Percentiles rank a stretch among this genome's conserved stretches.
phyloP scores from a whole-genome alignment of 257 asterid species.

The Solanum ossicruentum region DNA sequence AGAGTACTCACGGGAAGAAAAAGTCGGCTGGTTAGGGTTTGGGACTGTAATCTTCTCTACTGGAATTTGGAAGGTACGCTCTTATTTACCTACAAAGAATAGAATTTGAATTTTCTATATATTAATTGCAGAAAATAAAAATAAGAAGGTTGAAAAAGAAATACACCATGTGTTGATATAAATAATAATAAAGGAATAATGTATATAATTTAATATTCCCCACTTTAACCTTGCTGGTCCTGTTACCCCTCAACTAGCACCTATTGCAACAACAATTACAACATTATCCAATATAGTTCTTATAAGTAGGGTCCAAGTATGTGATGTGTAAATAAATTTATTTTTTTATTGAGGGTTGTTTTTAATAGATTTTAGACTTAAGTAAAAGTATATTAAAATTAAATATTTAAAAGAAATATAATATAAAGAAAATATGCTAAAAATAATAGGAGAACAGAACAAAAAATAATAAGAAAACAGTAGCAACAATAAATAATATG shows the following conservation, averaged over 20 bases:
- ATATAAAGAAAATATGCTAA: background rate
- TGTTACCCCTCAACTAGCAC: too few relatives aligned
- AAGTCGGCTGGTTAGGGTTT: conserved; percentile 6
- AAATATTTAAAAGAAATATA: background rate
- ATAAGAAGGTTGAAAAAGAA: background rate
- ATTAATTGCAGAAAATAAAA: background rate
- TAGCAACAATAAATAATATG: too few relatives aligned
- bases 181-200: background rate
- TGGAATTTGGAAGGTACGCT: background rate
- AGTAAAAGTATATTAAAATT: background rate
- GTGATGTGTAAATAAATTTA: background rate
- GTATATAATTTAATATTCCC: background rate
- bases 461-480: background rate
- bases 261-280: background rate
- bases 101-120: background rate
- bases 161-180: background rate
- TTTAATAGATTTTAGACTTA: too few relatives aligned
- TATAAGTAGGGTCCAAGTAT: background rate
- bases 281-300: background rate
- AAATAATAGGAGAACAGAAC: background rate
- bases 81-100: background rate
- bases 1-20: background rate
- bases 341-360: too few relatives aligned
- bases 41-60: background rate
- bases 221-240: background rate